Conservation (phyloP, 768 basidiomycete genomes). For the Hericium coralloides region DNA sequence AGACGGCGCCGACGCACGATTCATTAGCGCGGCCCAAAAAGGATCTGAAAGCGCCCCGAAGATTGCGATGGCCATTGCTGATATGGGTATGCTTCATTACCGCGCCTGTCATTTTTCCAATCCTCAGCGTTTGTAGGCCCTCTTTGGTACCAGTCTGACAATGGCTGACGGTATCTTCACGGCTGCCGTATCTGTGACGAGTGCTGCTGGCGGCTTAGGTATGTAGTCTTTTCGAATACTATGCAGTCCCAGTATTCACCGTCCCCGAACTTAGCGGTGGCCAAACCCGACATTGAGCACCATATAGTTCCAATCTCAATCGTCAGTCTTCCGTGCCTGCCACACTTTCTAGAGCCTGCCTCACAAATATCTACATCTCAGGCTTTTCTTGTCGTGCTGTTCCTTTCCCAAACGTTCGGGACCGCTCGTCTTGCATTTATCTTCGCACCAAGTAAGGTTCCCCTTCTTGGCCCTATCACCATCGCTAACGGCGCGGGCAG, state of each 20-base stretch:
- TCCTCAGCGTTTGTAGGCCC: constrained; percentile 26
- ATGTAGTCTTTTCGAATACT: neutral
- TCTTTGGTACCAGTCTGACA: constrained; percentile 58
- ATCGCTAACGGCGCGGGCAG: constrained; percentile 18
- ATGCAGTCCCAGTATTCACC: neutral
- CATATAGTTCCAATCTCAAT: constrained; percentile 53
- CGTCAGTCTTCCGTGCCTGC: constrained; percentile 23
- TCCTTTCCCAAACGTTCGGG: constrained; percentile 52
- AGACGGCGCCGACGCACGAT: constrained; percentile 13
- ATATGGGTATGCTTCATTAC: constrained; percentile 37
- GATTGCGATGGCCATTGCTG: constrained; percentile 40
- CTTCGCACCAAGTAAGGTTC: constrained; percentile 44
- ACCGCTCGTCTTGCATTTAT: constrained; percentile 39
- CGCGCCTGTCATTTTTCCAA: neutral
- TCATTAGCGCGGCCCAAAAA: constrained; percentile 7
- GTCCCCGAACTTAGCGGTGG: constrained; percentile 30
- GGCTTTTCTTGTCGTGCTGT: constrained; percentile 49
- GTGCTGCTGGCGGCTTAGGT: constrained; percentile 56
- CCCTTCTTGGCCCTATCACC: neutral
- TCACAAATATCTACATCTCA: constrained; percentile 12
- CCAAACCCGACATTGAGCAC: constrained; percentile 35
- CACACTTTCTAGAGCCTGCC: neutral
- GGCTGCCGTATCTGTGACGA: constrained; percentile 60
- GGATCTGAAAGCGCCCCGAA: constrained; percentile 13
- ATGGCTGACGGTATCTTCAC: constrained; percentile 64